Conservation (phyloP, 1,284 basidiomycete species). For the Calocybe gambosa region DNA sequence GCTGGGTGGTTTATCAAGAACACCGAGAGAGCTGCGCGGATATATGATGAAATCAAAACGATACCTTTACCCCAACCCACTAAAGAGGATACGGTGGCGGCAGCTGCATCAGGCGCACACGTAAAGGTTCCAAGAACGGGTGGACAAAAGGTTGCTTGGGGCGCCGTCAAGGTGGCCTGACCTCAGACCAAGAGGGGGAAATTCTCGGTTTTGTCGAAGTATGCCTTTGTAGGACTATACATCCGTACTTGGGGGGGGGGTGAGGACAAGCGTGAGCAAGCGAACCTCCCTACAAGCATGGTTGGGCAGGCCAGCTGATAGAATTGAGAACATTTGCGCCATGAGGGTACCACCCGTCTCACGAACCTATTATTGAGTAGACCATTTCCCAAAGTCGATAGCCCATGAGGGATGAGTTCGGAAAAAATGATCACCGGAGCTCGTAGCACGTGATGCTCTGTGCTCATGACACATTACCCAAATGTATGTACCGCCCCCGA, state of each 20-base stretch:
- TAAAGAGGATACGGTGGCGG: constrained; percentile 20
- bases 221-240: too few relatives aligned
- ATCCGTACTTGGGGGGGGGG: too few relatives aligned
- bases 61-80: constrained; percentile 46
- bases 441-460: neutral
- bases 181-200: too few relatives aligned
- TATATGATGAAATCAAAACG: constrained; percentile 71
- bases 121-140: constrained; percentile 21
- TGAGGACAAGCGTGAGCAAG: neutral
- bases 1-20: constrained; percentile 98
- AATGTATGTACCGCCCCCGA: too few relatives aligned
- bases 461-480: too few relatives aligned
- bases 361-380: neutral
- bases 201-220: too few relatives aligned
- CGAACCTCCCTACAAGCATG: neutral
- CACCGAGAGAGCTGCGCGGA: constrained; percentile 83
- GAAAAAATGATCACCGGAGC: neutral
- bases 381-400: neutral
- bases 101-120: constrained; percentile 18
- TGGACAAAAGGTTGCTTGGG: constrained; percentile 56
- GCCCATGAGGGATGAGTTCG: too few relatives aligned
- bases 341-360: neutral
- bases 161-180: constrained; percentile 36
- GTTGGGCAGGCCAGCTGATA: neutral
- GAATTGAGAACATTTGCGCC: neutral